Base-by-base conservation (phyloP, 2,329 filamentous ascomycete genomes). In the Botryosphaeria agaves region DNA sequence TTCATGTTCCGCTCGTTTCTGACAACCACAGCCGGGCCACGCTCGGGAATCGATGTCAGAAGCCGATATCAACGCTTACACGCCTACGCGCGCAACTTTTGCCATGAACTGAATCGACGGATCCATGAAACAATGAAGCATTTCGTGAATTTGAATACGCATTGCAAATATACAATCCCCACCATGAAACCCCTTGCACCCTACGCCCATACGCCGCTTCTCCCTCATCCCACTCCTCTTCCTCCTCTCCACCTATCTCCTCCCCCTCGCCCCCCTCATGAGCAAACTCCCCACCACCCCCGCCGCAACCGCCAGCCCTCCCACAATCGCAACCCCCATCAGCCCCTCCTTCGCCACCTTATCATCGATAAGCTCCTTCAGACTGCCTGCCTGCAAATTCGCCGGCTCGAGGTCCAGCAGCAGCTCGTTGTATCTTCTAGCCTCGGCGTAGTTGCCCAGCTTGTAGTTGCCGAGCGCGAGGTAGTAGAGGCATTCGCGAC, bases 401-500 rank as follows among this genome's bases (percentile, higher is more conserved):
- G 70, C 73, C 6, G 84, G 83, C 59, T 98, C 89, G 52, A 87
- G 77, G 38, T 94, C 83, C 32, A 95, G 59, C 37, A 98, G 63
- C 29, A 87, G 66, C 48, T 95, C 87, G 55, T 98, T 98, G 60
- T 95, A 95, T 49, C 82, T 70, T 47, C 87, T 69, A 36, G 87
- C 87, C 52, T 98, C 89, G 36, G 76, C 84, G 55, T 94, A 98
- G 66, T 94, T 95, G 37, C 85, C 87, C 28, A 98, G 72, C 64
- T 95, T 95, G 70, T 87, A 95, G 65, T 95, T 93, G 38, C 89
- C 89, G 18, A 98, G 71, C 16, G 83, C 89, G 32, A 98, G 75
- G 59, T 98, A 98, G 65, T 94, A 98, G 37, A 98, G 79, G 51
- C 89, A 98, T 67, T 98, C 89, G 48, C 89, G 77, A 49, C 89